Evolutionary conservation across 495 filamentous ascomycete species (phyloP).

Genomic region (Penicillium ucsense): DNA sequence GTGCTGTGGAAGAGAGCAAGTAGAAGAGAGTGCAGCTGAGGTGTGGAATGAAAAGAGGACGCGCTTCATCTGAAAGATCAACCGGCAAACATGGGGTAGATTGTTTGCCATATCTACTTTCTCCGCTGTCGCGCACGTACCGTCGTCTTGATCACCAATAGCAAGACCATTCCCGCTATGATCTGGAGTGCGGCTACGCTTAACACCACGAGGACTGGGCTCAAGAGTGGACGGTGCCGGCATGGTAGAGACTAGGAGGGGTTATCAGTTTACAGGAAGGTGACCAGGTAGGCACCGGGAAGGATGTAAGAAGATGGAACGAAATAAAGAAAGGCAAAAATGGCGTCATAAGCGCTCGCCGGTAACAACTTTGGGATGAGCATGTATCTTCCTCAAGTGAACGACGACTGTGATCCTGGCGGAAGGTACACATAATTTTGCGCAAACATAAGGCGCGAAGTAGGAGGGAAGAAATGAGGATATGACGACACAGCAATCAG

Average conservation of each 20-base stretch:
- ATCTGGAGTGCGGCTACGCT: conserved; percentile 90
- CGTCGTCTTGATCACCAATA: conserved; percentile 66
- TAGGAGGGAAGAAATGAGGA: not conserved
- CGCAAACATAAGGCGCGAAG: not conserved
- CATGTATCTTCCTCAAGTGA: no score
- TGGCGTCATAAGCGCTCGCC: not conserved
- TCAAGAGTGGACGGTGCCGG: conserved; percentile 34
- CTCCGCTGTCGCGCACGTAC: conserved; percentile 48
- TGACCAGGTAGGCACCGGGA: conserved; percentile 1
- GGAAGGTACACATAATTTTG: not conserved
- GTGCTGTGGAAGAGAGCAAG: no score
- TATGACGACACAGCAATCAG: not conserved
- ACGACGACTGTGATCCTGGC: no score
- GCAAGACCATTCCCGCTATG: conserved; percentile 50
- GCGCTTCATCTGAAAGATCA: not conserved
- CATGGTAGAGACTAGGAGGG: conserved; percentile 33
- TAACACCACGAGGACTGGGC: conserved; percentile 66
- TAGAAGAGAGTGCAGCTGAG: not conserved
- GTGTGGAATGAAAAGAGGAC: not conserved
- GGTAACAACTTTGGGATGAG: not conserved
- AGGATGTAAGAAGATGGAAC: not conserved
- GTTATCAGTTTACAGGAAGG: conserved; percentile 32
- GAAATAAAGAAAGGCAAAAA: not conserved
- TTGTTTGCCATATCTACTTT: not conserved
- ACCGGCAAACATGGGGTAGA: not conserved